Conservation (phyloP, 2,329 filamentous ascomycete genomes). For the Phialemonium atrogriseum region DNA sequence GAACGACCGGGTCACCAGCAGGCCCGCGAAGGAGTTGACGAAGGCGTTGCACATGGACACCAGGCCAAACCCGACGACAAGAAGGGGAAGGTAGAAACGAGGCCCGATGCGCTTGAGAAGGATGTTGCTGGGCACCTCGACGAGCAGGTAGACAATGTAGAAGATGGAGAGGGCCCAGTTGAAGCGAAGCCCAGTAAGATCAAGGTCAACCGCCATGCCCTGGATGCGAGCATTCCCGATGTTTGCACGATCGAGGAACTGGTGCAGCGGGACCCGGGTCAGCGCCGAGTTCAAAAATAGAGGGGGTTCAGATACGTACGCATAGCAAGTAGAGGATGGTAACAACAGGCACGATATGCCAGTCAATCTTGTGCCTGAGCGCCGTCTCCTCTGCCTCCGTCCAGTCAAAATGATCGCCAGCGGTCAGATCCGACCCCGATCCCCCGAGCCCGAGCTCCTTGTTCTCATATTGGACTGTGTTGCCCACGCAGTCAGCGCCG, state of each 20-base stretch:
- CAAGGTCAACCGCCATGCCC: conserved; percentile 39
- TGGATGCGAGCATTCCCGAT: conserved; percentile 49
- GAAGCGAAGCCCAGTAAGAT: conserved; percentile 40
- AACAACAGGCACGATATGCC: conserved; percentile 41
- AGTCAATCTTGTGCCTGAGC: conserved; percentile 43
- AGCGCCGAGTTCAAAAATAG: conserved; percentile 3
- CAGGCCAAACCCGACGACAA: conserved; percentile 47
- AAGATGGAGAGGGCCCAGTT: conserved; percentile 51
- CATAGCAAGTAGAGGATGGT: conserved; percentile 46
- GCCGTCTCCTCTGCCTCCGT: conserved; percentile 39
- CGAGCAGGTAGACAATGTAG: conserved; percentile 47
- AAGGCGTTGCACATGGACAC: conserved; percentile 47
- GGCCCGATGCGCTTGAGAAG: conserved; percentile 45
- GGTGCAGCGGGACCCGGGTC: conserved; percentile 3
- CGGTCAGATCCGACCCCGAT: conserved; percentile 8
- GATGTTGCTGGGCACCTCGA: conserved; percentile 49
- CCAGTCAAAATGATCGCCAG: conserved; percentile 30
- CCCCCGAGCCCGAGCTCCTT: neutral
- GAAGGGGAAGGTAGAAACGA: conserved; percentile 42
- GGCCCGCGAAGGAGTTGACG: conserved; percentile 34
- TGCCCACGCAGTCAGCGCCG: neutral
- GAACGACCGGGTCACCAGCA: conserved; percentile 38
- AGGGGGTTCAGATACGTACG: conserved; percentile 30
- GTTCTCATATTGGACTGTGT: neutral
- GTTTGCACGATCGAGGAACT: conserved; percentile 26